Percentiles rank a stretch among this genome's conserved stretches.
Conservation (phyloP, 257 asterid genomes). For the Buddleja alternifolia region DNA sequence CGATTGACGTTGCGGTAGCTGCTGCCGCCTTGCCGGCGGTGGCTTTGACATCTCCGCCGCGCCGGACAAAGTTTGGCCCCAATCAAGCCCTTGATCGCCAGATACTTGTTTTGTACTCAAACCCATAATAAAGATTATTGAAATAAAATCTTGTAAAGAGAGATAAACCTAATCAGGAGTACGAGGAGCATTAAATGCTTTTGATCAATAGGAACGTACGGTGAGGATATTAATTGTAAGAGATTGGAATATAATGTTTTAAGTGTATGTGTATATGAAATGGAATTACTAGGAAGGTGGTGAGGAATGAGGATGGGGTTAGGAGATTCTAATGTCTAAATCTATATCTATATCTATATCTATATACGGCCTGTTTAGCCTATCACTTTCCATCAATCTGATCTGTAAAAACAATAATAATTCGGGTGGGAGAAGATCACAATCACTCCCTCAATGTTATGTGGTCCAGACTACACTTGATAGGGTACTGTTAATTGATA, state of each 20-base stretch:
- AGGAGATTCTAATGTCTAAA: conserved; percentile 29
- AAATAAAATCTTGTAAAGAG: too few relatives aligned
- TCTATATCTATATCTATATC: conserved; percentile 23
- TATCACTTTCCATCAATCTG: conserved; percentile 40
- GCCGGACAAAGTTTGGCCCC: conserved; percentile 37
- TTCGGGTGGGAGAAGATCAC: conserved; percentile 30
- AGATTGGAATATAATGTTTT: neutral
- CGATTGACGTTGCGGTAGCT: conserved; percentile 29
- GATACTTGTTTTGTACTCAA: conserved; percentile 39
- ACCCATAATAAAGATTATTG: conserved; percentile 36
- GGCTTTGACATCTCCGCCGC: conserved; percentile 40
- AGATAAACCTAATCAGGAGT: conserved; percentile 13
- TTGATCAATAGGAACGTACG: conserved; percentile 1
- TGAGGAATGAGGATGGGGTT: conserved; percentile 39
- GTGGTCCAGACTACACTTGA: conserved; percentile 44
- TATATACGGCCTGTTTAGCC: conserved; percentile 22
- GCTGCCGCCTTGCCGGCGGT: conserved; percentile 32
- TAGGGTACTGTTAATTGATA: conserved; percentile 25
- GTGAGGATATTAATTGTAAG: conserved; percentile 14
- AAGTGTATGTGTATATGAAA: conserved; percentile 16
- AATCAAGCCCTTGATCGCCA: conserved; percentile 39
- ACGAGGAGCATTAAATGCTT: conserved; percentile 32
- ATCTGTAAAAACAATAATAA: conserved; percentile 47
- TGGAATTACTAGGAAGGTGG: conserved; percentile 44
- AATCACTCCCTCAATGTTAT: conserved; percentile 37